A percentile compares a stretch with the other conserved stretches of the same genome.
These are phyloP conservation scores for Escallonia rubra DNA, from an alignment of 129 eudicot genomes.

Conservation along the genomic window DNA sequence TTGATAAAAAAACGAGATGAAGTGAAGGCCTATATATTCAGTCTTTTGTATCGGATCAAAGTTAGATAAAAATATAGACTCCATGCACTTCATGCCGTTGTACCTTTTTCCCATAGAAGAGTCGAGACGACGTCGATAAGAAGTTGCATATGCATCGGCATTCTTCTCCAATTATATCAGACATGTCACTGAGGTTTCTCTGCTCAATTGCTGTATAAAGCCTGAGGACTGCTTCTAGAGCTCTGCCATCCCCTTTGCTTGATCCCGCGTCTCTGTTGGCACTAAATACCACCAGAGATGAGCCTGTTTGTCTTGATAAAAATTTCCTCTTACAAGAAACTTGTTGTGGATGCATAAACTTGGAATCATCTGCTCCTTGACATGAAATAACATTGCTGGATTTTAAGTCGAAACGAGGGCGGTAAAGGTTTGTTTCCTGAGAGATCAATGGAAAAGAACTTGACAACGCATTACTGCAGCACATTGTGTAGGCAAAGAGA, in stretches of 20 bases:
- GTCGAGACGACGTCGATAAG: conserved; percentile 38
- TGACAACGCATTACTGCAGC: conserved; percentile 2
- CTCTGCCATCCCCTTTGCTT: conserved; percentile 30
- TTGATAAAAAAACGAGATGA: too few species aligned
- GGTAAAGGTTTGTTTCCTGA: neutral
- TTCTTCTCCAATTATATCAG: conserved; percentile 75
- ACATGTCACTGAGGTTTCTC: conserved; percentile 34
- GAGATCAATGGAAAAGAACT: conserved; percentile 1
- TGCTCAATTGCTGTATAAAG: conserved; percentile 55
- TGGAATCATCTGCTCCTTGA: neutral
- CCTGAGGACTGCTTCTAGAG: conserved; percentile 56
- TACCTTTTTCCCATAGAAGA: conserved; percentile 64
- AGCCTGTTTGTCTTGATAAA: conserved; percentile 2
- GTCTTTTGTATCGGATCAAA: too few species aligned
- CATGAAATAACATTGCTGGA: neutral
- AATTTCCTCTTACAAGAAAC: neutral
- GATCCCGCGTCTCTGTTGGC: conserved; percentile 21
- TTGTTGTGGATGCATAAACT: neutral
- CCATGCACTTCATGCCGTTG: neutral
- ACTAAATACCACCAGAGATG: conserved; percentile 7
- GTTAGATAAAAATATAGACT: neutral
- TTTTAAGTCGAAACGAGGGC: conserved; percentile 2
- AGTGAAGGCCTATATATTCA: too few species aligned
- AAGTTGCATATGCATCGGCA: conserved; percentile 56
- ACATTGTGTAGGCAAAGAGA: conserved; percentile 8